phyloP scores from a whole-genome alignment of 2,329 filamentous ascomycete genomes.

The Diaporthe aspalathi region DNA sequence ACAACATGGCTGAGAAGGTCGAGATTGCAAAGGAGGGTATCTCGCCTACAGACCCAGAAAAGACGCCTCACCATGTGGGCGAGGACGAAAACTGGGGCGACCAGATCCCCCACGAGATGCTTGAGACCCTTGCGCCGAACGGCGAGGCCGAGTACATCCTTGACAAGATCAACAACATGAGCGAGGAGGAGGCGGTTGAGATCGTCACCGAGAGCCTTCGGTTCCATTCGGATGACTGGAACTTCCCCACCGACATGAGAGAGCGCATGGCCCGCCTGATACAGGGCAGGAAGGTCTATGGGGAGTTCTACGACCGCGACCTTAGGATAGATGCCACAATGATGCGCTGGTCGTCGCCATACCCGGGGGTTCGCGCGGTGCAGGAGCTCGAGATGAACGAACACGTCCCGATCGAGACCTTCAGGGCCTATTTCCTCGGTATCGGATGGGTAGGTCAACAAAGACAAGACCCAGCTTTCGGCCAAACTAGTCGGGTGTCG shows the following conservation, averaged over 20 bases:
- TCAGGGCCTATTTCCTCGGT: conserved; percentile 56
- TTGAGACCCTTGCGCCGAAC: conserved; percentile 56
- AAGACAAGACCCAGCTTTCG: no score
- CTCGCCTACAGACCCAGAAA: conserved; percentile 45
- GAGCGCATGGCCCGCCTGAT: conserved; percentile 54
- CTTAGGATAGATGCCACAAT: conserved; percentile 54
- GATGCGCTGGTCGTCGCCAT: conserved; percentile 55
- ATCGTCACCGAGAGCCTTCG: conserved; percentile 52
- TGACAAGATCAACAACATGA: conserved; percentile 55
- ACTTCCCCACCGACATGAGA: conserved; percentile 56
- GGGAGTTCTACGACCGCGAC: conserved; percentile 55
- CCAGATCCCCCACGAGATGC: conserved; percentile 53
- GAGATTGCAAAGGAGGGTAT: conserved; percentile 27
- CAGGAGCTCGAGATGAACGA: conserved; percentile 51
- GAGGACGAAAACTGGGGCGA: conserved; percentile 45
- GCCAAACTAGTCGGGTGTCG: no score
- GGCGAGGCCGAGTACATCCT: conserved; percentile 57
- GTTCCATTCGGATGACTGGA: conserved; percentile 58
- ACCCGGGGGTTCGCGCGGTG: conserved; percentile 56
- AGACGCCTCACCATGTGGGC: conserved; percentile 40
- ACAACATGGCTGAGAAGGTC: conserved; percentile 32
- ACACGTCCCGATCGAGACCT: conserved; percentile 52
- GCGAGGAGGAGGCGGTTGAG: conserved; percentile 54
- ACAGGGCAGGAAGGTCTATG: conserved; percentile 53
- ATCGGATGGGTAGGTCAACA: conserved; percentile 47